Base-by-base conservation (phyloP, 768 basidiomycete genomes). In the Mycena olivaceomarginata region DNA sequence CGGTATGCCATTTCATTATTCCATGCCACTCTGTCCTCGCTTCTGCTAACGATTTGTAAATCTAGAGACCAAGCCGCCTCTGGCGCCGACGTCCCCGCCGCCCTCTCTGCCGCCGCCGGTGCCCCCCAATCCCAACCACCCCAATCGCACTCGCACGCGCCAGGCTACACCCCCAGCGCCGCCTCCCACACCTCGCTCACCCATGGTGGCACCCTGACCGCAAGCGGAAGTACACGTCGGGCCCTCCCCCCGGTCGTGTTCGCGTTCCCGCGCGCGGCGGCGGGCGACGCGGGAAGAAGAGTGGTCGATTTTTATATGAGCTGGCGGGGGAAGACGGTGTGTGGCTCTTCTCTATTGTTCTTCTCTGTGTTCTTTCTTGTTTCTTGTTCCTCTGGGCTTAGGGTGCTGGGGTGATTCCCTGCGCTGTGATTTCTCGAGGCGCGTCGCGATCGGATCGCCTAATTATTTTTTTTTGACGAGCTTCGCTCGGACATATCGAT, bases 291-390 rank as follows among this genome's bases (percentile, higher is more conserved):
- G 39, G 37, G 62, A 4, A 83, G 85, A 67, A 89, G 86, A 78
- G 85, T 86, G 56, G 86, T 90, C 46, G 89, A 91, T 80, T 90
- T 89, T 81, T 90, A 90, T 77, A 88, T 90, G 87, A 87, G 88
- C 40, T 90, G 90, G 90, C 84, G 85, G 77, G 85, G 87, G 18
- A 85, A 87, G 81, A 85, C 82, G 68, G 89, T 89, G 62, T 70
- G 87, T 76, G 12, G 46, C 37, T n/a, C 37, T 40, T 45, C 56
- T 45, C 10, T 31, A 6, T 31, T 57, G 8, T 31, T 5, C 25
- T 31, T 9, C 5, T 45, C 56, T 64, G 37, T 13, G 37, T 10
- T 41, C 22, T 43, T 57, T 53, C 60, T 46, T 25, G 20, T 13
- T 22, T 48, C 7, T 5, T 18, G 48, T 45, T 10, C 15, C 15